A percentile compares a stretch with the other conserved stretches of the same genome.
These are phyloP conservation scores for Pseudogymnoascus sp. DNA, from an alignment of 2,329 filamentous ascomycete species.

Conservation along the genomic window DNA sequence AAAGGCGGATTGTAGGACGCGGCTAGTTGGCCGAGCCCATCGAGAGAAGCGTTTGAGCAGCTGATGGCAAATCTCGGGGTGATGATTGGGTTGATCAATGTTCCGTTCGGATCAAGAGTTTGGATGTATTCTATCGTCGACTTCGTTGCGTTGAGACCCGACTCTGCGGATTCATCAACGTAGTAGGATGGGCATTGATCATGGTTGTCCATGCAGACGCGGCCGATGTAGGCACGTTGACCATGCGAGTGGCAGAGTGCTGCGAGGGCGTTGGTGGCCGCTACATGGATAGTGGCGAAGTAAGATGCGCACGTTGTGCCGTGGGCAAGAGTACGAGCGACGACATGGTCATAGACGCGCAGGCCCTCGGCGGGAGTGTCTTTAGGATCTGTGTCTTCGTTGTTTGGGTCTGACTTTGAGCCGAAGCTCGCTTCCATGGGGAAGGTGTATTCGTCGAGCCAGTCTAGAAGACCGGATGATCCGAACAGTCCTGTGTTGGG, in stretches of 20 bases:
- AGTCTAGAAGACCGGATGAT: slow-evolving; percentile 41
- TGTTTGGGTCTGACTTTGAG: background rate
- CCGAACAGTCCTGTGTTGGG: slow-evolving; percentile 33
- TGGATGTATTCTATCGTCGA: slow-evolving; percentile 58
- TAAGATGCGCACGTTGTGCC: slow-evolving; percentile 94
- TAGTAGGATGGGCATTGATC: slow-evolving; percentile 68
- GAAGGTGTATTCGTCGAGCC: slow-evolving; percentile 58
- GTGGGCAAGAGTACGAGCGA: slow-evolving; percentile 73
- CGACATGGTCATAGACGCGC: slow-evolving; percentile 67
- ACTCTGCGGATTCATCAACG: slow-evolving; percentile 60
- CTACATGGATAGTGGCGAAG: slow-evolving; percentile 82
- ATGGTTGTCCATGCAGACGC: slow-evolving; percentile 84
- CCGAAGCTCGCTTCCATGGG: slow-evolving; percentile 54
- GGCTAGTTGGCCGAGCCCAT: slow-evolving; percentile 56
- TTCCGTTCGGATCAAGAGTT: slow-evolving; percentile 55
- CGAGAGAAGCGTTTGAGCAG: slow-evolving; percentile 54
- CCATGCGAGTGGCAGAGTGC: slow-evolving; percentile 74
- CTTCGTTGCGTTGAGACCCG: slow-evolving; percentile 48
- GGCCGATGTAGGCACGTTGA: slow-evolving; percentile 83
- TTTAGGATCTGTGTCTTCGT: background rate
- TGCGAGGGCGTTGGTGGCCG: slow-evolving; percentile 83
- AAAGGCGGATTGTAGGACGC: slow-evolving; percentile 50
- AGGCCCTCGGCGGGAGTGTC: slow-evolving; percentile 47
- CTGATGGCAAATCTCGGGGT: slow-evolving; percentile 64
- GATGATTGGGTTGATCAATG: slow-evolving; percentile 68